Evolutionary conservation across 2,329 filamentous ascomycete genomes (phyloP).

Genomic region (Ilyonectria robusta): DNA sequence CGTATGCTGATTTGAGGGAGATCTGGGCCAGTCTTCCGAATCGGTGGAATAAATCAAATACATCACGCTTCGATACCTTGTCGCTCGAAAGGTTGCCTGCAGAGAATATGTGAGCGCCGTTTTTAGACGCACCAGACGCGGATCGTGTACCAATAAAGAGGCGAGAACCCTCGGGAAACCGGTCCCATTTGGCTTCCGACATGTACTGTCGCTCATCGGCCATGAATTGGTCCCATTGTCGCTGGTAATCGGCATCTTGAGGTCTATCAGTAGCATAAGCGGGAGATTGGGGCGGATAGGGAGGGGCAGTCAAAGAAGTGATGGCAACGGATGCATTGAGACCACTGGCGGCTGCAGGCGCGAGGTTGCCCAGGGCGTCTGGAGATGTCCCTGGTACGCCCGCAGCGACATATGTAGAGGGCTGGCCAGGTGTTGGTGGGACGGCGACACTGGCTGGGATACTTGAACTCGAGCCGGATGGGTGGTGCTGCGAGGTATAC

Average conservation of each 20-base stretch:
- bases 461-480: constrained; percentile 50
- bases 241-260: constrained; percentile 68
- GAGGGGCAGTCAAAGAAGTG: constrained; percentile 50
- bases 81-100: constrained; percentile 92
- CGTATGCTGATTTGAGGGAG: constrained; percentile 95
- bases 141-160: constrained; percentile 81
- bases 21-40: constrained; percentile 94
- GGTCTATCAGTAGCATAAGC: constrained; percentile 48
- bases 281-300: constrained; percentile 50
- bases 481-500: constrained; percentile 56
- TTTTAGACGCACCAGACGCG: constrained; percentile 47
- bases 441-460: constrained; percentile 46
- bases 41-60: constrained; percentile 90
- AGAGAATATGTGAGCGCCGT: constrained; percentile 48
- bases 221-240: constrained; percentile 80
- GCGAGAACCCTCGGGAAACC: constrained; percentile 82
- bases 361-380: constrained; percentile 51
- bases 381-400: constrained; percentile 51
- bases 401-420: constrained; percentile 52
- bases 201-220: constrained; percentile 82
- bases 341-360: constrained; percentile 48
- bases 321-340: constrained; percentile 48
- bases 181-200: constrained; percentile 84
- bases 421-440: constrained; percentile 51
- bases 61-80: constrained; percentile 91